phyloP scores from a whole-genome alignment of 352 stramenopile species.

The Phytopythium sindhum region DNA sequence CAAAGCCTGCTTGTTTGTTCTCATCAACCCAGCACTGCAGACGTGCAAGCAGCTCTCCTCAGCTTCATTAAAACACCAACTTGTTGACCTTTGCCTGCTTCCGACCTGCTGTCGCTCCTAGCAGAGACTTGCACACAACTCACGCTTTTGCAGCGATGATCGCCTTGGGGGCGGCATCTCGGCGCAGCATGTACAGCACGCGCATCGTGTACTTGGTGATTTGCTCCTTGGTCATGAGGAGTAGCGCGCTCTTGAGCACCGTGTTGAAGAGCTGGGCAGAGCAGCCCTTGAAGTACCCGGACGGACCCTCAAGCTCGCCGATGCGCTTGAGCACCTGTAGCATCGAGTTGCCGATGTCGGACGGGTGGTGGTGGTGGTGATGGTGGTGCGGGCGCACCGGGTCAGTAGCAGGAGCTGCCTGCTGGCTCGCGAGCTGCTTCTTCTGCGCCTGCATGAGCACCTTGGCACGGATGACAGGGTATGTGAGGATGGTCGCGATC shows the following conservation, averaged over 20 bases:
- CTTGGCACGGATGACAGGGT: conserved; percentile 87
- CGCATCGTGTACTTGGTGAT: conserved; percentile 77
- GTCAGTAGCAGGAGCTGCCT: conserved; percentile 1
- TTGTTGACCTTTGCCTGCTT: neutral
- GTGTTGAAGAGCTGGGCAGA: conserved; percentile 81
- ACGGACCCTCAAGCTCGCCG: conserved; percentile 48
- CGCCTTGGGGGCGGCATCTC: conserved; percentile 21
- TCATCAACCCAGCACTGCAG: neutral
- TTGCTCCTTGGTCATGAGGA: conserved; percentile 86
- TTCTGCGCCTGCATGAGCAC: conserved; percentile 84
- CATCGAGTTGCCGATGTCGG: conserved; percentile 57
- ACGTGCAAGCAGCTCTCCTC: no score
- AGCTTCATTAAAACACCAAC: neutral
- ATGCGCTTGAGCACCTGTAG: conserved; percentile 64
- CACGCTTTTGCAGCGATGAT: conserved; percentile 23
- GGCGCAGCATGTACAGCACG: conserved; percentile 60
- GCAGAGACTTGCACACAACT: neutral
- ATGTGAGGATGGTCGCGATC: conserved; percentile 83
- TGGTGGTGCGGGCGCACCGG: conserved; percentile 3
- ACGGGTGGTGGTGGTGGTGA: conserved; percentile 35
- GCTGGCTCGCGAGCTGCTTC: conserved; percentile 33
- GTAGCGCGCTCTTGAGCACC: conserved; percentile 75
- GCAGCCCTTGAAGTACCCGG: conserved; percentile 74
- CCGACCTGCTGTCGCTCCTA: neutral
- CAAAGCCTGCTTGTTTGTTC: neutral